Evolutionary conservation across 2,329 filamentous ascomycete genomes (phyloP).

Genomic region (Diplodia scrobiculata): DNA sequence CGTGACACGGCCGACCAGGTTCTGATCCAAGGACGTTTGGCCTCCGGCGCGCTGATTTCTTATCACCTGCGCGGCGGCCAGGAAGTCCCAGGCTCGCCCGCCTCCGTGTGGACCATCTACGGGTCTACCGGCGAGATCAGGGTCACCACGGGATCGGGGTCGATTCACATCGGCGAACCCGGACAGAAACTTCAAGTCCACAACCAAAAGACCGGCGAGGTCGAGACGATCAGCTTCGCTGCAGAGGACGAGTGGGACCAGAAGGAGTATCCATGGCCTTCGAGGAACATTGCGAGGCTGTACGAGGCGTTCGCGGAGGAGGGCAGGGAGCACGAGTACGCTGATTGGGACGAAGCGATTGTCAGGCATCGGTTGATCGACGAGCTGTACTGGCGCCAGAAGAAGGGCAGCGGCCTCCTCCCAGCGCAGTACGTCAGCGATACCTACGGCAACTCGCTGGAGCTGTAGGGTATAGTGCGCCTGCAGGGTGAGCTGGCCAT

Average conservation of each 20-base stretch:
- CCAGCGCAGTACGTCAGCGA: slow-evolving; percentile 17
- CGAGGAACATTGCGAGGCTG: slow-evolving; percentile 53
- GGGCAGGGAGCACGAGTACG: slow-evolving; percentile 35
- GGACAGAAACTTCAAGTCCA: slow-evolving; percentile 56
- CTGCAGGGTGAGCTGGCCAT: neutral
- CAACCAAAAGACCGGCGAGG: slow-evolving; percentile 51
- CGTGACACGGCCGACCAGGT: slow-evolving; percentile 54
- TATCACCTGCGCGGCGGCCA: slow-evolving; percentile 54
- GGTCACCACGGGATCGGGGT: slow-evolving; percentile 42
- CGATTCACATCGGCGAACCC: slow-evolving; percentile 36
- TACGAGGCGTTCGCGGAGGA: slow-evolving; percentile 59
- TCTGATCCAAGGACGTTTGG: slow-evolving; percentile 46
- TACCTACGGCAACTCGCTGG: slow-evolving; percentile 27
- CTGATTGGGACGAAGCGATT: slow-evolving; percentile 43
- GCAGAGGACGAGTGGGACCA: slow-evolving; percentile 43
- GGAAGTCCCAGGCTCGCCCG: slow-evolving; percentile 53
- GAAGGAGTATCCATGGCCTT: slow-evolving; percentile 47
- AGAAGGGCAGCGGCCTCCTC: slow-evolving; percentile 32
- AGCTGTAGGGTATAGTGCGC: slow-evolving; percentile 19
- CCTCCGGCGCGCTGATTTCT: slow-evolving; percentile 48
- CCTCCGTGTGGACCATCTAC: slow-evolving; percentile 55
- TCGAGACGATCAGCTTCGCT: slow-evolving; percentile 42
- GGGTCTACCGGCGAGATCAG: slow-evolving; percentile 51
- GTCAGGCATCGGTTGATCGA: slow-evolving; percentile 44
- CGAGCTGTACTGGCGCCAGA: slow-evolving; percentile 41